phyloP scores from a whole-genome alignment of 2,329 filamentous ascomycete genomes.

The Clonostachys rhizophaga region DNA sequence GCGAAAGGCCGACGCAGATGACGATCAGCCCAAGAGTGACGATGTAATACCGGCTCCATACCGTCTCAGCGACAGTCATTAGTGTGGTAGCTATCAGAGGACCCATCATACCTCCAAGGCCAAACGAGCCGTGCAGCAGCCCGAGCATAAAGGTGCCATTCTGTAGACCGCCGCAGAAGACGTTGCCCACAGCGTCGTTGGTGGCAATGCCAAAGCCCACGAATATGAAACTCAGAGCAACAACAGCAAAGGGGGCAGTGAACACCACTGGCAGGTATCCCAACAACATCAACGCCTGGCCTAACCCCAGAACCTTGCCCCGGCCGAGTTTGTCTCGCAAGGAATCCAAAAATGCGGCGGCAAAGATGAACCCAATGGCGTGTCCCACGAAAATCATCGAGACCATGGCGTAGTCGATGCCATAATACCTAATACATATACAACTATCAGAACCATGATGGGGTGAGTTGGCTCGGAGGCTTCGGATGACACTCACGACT shows the following conservation, averaged over 20 bases:
- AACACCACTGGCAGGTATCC: conserved; percentile 63
- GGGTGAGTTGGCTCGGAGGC: neutral
- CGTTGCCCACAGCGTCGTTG: conserved; percentile 53
- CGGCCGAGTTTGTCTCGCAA: conserved; percentile 61
- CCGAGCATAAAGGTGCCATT: conserved; percentile 54
- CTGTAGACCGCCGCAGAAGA: conserved; percentile 50
- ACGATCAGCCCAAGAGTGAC: conserved; percentile 56
- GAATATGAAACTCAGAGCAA: conserved; percentile 66
- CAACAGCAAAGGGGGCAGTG: conserved; percentile 64
- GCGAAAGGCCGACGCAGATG: conserved; percentile 50
- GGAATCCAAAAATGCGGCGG: conserved; percentile 64
- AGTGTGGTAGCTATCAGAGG: conserved; percentile 74
- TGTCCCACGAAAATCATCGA: conserved; percentile 80
- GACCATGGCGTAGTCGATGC: conserved; percentile 72
- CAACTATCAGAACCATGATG: conserved; percentile 1
- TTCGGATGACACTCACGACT: conserved; percentile 37
- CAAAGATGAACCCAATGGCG: conserved; percentile 70
- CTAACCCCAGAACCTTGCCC: conserved; percentile 56
- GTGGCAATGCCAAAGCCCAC: conserved; percentile 55
- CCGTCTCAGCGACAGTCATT: conserved; percentile 49
- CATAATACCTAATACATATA: conserved; percentile 47
- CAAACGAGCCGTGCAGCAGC: conserved; percentile 62
- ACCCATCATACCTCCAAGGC: conserved; percentile 59
- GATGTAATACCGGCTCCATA: conserved; percentile 72
- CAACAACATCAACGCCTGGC: conserved; percentile 48